These are phyloP conservation scores for Termitomyces sp. DNA, from an alignment of 768 basidiomycete species.

Conservation along the genomic window DNA sequence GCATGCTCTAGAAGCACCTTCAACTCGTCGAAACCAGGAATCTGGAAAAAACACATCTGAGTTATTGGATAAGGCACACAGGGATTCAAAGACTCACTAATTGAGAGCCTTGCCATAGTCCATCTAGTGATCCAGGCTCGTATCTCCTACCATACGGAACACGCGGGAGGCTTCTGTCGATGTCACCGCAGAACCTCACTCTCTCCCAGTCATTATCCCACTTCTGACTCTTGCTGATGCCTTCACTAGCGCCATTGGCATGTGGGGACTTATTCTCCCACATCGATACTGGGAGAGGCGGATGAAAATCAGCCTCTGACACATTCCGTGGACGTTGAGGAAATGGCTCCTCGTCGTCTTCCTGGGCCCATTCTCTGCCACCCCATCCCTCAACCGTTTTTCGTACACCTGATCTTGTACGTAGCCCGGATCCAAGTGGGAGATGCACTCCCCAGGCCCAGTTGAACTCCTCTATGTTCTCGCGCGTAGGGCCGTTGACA, in stretches of 20 bases:
- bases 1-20: slow-evolving; percentile 12
- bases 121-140: slow-evolving; percentile 43
- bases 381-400: slow-evolving; percentile 6
- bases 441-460: slow-evolving; percentile 29
- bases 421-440: slow-evolving; percentile 13
- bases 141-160: slow-evolving; percentile 25
- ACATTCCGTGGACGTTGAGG: not conserved
- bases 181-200: slow-evolving; percentile 35
- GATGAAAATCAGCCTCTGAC: not conserved
- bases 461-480: slow-evolving; percentile 60
- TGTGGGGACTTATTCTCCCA: slow-evolving; percentile 20
- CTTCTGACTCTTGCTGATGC: slow-evolving; percentile 25
- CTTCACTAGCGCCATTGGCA: not conserved
- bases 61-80: not conserved
- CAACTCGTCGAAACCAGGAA: slow-evolving; percentile 17
- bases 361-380: not conserved
- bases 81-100: slow-evolving; percentile 34
- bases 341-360: not conserved
- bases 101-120: slow-evolving; percentile 58
- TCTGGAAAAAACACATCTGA: slow-evolving; percentile 13
- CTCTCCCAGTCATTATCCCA: slow-evolving; percentile 58
- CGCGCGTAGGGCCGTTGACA: slow-evolving; percentile 43
- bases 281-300: not conserved
- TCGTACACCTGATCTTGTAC: not conserved
- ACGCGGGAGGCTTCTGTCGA: slow-evolving; percentile 2